Base-by-base conservation (phyloP, 179 eudicot species). In the Gypsophila paniculata region DNA sequence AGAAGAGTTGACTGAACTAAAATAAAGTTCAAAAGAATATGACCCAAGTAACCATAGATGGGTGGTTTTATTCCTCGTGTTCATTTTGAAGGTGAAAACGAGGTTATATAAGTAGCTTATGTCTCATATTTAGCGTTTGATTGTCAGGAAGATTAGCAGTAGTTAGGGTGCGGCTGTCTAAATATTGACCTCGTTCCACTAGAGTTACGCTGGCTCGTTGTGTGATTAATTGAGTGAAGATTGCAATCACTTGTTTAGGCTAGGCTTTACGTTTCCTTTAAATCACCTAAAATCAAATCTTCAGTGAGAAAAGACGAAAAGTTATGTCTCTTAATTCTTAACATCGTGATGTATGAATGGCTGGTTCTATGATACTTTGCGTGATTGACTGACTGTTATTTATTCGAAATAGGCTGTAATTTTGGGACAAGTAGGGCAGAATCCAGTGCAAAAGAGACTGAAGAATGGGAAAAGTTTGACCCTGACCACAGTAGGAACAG, bases 401-500 rank as follows among this genome's bases (percentile, higher is more conserved):
- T 71, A 62, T 48, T 67, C 75, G 44, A 21, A 46, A 18, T 69
- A 89, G 97, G 98, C 96, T 18, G 82, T 93, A 51, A 64, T 93
- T 67, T 88, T 93, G 61, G 98, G 98, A 36, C 91, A 83, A 78
- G 89, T 91, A 32, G 98, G 98, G 60, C 97, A 89, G 83, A 73
- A 8, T 42, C 96, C 98, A 4, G 1, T 91, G 12, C 91, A 91
- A 81, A 93, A 93, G 91, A 85, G 68, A 69, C 79, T 91, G 73
- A 84, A 62, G 77, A 84, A 84, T 74, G 98, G 98, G 77, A 83
- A 64, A 63, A 65, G 51, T 59, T 78, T 93, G 80, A 89, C 93
- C 14, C 73, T 91, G 66, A 64, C 87, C 22, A 81, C 90, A 0
- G 51, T 93, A 46, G 98, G 96, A 61, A 93, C 98, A 0, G 98